These are phyloP conservation scores for Aegilops umbellulata DNA, from an alignment of 176 grass and related monocot genomes.

Conservation along the genomic window DNA sequence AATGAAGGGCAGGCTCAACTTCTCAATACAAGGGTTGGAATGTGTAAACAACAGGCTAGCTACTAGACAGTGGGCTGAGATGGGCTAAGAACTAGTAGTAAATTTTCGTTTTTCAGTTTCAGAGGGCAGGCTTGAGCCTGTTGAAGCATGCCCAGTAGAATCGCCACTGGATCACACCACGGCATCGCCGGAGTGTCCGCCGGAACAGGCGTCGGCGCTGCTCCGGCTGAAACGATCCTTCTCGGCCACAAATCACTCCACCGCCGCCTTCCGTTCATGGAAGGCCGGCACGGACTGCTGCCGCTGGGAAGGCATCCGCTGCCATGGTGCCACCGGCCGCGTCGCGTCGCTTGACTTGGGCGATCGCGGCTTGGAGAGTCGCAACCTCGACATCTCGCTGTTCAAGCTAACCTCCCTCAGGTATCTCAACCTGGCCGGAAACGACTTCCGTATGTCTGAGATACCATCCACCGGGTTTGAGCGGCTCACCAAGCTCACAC, in stretches of 20 bases:
- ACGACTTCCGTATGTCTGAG: slow-evolving; percentile 9
- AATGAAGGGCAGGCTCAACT: no score
- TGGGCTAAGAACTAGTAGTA: no score
- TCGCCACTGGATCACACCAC: no score
- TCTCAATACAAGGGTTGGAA: no score
- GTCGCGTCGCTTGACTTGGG: slow-evolving; percentile 37
- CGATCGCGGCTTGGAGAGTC: not conserved
- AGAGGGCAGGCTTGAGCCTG: no score
- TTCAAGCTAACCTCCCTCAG: slow-evolving; percentile 44
- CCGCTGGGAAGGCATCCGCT: not conserved
- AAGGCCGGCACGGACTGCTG: not conserved
- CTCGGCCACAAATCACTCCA: not conserved
- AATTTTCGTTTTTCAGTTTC: no score
- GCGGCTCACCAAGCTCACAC: slow-evolving; percentile 27
- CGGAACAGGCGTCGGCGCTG: not conserved
- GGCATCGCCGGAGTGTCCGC: not conserved
- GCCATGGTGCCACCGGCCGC: not conserved
- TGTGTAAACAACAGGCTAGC: no score
- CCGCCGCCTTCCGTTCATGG: not conserved
- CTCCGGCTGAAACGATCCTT: not conserved
- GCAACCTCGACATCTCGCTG: not conserved
- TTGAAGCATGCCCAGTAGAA: no score
- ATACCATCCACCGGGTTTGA: slow-evolving; percentile 27
- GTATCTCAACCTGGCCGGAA: slow-evolving; percentile 41
- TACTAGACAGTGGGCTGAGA: no score